Evolutionary conservation across 2,329 filamentous ascomycete genomes (phyloP), one percentile per base, ranked within the genome.

Genomic region (Bretziella fagacearum): DNA sequence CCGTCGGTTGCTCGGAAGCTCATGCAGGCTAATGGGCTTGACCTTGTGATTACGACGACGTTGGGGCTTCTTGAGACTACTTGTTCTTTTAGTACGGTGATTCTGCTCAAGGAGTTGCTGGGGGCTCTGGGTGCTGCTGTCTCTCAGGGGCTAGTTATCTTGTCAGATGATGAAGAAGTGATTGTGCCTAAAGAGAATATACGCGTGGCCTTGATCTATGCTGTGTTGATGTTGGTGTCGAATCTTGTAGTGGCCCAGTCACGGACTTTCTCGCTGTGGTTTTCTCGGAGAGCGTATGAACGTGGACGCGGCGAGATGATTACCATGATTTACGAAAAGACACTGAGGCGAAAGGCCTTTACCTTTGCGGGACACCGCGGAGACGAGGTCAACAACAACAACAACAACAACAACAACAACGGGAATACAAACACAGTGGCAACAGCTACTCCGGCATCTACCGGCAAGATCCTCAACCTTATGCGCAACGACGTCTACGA

Each of bases 391-490:
- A 48, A 51, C 4, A 51, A 45, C n/a, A 36, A 47, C 22, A 44
- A 52, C 6, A 47, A 53, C 17, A 52, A 52, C 6, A 35, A 18
- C 7, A 18, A 20, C 40, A 20, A 22, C 37, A 39, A 37, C 32
- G 13, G 27, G 4, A n/a, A n/a, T n/a, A n/a, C n/a, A n/a, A n/a
- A n/a, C n/a, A n/a, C n/a, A n/a, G n/a, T n/a, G n/a, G n/a, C n/a
- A n/a, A n/a, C 15, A 11, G 35, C 35, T 22, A 39, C n/a, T n/a
- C 44, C 49, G 10, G 84, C 86, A 0, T 85, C 83, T 0, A 89
- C 87, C 62, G 86, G 86, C 6, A 93, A 93, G 57, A 91, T 94
- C 44, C 71, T 94, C 51, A 94, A 93, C 55, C 63, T 94, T 2
- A 82, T 93, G 67, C 78, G 84, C 42, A 77, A 73, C 50, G 84